These are phyloP conservation scores for Arthrinium phaeospermum DNA, from an alignment of 2,329 filamentous ascomycete genomes.

Conservation along the genomic window DNA sequence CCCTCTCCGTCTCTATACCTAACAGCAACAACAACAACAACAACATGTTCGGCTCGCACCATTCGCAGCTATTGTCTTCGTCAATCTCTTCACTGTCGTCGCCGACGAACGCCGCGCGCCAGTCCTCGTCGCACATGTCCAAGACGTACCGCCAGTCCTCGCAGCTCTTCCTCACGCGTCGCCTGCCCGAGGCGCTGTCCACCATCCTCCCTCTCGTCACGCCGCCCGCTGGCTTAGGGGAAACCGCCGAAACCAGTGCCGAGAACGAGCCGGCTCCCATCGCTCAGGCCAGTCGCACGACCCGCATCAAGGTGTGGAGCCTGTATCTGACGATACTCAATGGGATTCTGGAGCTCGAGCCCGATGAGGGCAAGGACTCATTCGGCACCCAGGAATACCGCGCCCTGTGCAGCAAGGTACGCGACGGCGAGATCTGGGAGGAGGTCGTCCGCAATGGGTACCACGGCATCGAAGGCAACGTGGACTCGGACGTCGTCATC, in stretches of 20 bases:
- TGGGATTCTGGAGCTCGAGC: constrained; percentile 84
- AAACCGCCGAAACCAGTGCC: constrained; percentile 52
- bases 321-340: constrained; percentile 94
- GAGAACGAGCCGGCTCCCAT: constrained; percentile 70
- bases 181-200: constrained; percentile 86
- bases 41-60: constrained; percentile 48
- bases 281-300: constrained; percentile 78
- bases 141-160: constrained; percentile 94
- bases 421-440: constrained; percentile 93
- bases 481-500: constrained; percentile 93
- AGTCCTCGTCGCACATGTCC: constrained; percentile 75
- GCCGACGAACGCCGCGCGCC: constrained; percentile 62
- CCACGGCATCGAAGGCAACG: constrained; percentile 83
- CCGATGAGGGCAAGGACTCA: constrained; percentile 86
- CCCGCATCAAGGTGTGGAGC: constrained; percentile 95
- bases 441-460: constrained; percentile 89
- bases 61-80: constrained; percentile 3
- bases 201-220: constrained; percentile 84
- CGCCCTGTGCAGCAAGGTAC: constrained; percentile 78
- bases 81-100: constrained; percentile 74
- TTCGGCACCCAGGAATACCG: constrained; percentile 90
- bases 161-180: constrained; percentile 91
- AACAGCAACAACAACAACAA: neutral
- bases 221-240: constrained; percentile 46
- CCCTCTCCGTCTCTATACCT: constrained; percentile 37